Evolutionary conservation across 805 yeast genomes (phyloP), one percentile per base, ranked within the genome.

Genomic region (Saccharomycopsis fibuligera): DNA sequence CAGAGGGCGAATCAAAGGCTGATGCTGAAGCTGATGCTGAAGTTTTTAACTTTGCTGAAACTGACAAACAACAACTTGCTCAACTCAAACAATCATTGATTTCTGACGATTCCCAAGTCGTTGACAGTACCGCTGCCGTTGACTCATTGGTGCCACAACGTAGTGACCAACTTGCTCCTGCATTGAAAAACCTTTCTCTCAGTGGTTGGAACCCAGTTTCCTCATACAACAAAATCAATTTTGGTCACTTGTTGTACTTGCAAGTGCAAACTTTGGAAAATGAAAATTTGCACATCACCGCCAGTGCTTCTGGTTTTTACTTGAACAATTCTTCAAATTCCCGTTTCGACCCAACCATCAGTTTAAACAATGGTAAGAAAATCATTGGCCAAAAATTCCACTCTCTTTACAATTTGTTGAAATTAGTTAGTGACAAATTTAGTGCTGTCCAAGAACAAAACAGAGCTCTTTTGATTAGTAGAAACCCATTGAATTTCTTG

Each of bases 141-240:
- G 41, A 54, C 45, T 29, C 30, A 22, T 8, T 37, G 35, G 27
- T 36, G 33, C 46, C 46, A 10, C 14, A 17, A 6, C 19, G 37
- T n/a, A 25, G 46, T n/a, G 60, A 60, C n/a, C 52, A 48, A 24
- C 61, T 69, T 9, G 68, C 78, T 16, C 71, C 74, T 47, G 84
- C 91, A 6, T 66, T 93, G 53, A 76, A 72, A 55, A 68, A 76
- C 0, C 65, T 79, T 42, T 61, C 68, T 46, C 62, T 88, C 44
- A 86, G 96, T 12, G 76, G 78, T 47, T 91, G 96, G 93, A 82
- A 86, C 55, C 96, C 97, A 3, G 88, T 88, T 12, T 83, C 91
- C 27, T 69, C 82, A 16, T 67, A 70, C 45, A 78, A 75, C 61
- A 75, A 69, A 57, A 49, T 67, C n/a, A 56, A 73, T 41, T 75